These are phyloP conservation scores for Calonectria montana DNA, from an alignment of 2,329 filamentous ascomycete species.

Conservation along the genomic window DNA sequence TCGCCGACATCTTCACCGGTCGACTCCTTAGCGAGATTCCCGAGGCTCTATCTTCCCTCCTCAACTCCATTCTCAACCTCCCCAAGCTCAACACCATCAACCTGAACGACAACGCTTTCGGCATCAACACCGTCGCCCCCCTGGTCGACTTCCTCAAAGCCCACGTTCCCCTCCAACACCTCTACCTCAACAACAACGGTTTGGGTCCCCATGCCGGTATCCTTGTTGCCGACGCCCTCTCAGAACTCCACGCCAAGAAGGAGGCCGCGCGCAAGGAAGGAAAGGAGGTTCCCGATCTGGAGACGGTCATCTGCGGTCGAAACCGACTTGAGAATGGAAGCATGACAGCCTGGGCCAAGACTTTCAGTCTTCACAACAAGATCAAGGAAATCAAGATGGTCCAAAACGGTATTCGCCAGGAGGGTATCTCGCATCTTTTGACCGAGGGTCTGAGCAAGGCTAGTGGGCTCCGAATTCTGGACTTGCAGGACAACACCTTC, in stretches of 20 bases:
- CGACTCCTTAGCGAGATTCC: slow-evolving; percentile 95
- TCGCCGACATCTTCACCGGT: slow-evolving; percentile 98
- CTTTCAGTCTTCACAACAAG: slow-evolving; percentile 84
- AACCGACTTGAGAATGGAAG: slow-evolving; percentile 96
- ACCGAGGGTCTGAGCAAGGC: slow-evolving; percentile 81
- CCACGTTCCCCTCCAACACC: slow-evolving; percentile 90
- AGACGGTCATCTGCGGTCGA: slow-evolving; percentile 97
- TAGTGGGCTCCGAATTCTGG: slow-evolving; percentile 77
- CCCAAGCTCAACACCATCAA: slow-evolving; percentile 91
- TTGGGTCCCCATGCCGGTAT: slow-evolving; percentile 92
- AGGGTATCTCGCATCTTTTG: slow-evolving; percentile 87
- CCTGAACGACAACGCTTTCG: slow-evolving; percentile 97
- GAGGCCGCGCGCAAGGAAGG: slow-evolving; percentile 78
- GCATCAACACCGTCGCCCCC: slow-evolving; percentile 92
- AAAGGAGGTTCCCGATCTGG: slow-evolving; percentile 81
- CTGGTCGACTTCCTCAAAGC: slow-evolving; percentile 90
- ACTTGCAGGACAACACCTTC: slow-evolving; percentile 98
- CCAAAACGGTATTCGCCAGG: slow-evolving; percentile 95
- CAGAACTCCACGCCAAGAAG: slow-evolving; percentile 85
- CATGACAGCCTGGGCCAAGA: slow-evolving; percentile 94
- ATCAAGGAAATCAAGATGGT: slow-evolving; percentile 95
- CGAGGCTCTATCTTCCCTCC: slow-evolving; percentile 84
- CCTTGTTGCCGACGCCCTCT: slow-evolving; percentile 88
- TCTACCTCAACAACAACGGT: slow-evolving; percentile 98
- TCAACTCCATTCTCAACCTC: slow-evolving; percentile 87